Evolutionary conservation across 108 stramenopile species (phyloP).

Genomic region (Pseudonitzschia multiseries): DNA sequence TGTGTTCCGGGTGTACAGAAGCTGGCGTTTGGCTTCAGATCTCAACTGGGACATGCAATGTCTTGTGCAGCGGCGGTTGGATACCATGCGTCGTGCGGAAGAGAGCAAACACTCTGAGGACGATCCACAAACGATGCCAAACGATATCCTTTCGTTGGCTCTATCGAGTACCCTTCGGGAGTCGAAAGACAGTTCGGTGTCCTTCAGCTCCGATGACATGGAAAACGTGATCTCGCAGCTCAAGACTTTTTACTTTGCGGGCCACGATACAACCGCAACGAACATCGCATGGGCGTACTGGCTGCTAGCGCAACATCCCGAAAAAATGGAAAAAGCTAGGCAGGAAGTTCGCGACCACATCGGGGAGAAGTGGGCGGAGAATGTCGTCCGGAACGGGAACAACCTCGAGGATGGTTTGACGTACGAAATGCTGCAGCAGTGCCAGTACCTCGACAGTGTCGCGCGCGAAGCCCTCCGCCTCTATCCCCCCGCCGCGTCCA

Average conservation of each 20-base stretch:
- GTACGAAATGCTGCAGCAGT: constrained; percentile 24
- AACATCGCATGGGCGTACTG: constrained; percentile 43
- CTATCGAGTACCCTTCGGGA: background rate
- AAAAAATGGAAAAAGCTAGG: background rate
- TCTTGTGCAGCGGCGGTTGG: background rate
- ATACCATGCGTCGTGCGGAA: background rate
- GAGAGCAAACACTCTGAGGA: background rate
- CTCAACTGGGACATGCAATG: background rate
- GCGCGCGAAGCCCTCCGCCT: constrained; percentile 47
- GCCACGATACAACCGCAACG: constrained; percentile 52
- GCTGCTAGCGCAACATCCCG: background rate
- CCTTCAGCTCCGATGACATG: background rate
- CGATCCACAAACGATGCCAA: background rate
- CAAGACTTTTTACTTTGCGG: constrained; percentile 57
- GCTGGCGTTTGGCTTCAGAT: background rate
- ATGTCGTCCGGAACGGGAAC: background rate
- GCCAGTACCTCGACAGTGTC: constrained; percentile 41
- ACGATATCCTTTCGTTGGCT: background rate
- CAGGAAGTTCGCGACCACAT: background rate
- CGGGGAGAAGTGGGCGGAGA: background rate
- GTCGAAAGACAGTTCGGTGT: background rate
- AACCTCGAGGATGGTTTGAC: constrained; percentile 31
- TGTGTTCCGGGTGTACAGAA: background rate
- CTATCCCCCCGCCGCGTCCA: constrained; percentile 39
- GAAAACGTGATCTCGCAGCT: constrained; percentile 24